These are phyloP conservation scores for Dactylellina sp. DNA, from an alignment of 2,329 filamentous ascomycete species.

Conservation along the genomic window DNA sequence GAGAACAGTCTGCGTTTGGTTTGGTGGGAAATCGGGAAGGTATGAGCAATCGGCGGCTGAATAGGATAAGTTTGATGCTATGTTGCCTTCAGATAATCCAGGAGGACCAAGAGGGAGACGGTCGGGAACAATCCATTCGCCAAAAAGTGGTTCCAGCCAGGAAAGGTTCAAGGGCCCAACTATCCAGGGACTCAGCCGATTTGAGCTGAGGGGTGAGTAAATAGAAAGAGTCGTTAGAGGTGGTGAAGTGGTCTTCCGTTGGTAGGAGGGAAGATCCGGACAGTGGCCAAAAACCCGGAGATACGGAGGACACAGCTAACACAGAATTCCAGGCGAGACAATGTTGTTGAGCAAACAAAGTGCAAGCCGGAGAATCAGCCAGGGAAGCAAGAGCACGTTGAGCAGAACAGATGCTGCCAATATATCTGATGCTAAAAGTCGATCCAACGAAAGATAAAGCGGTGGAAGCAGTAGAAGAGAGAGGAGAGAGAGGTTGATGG, in stretches of 20 bases:
- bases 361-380: constrained; percentile 34
- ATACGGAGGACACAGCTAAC: constrained; percentile 41
- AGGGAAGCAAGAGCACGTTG: not conserved
- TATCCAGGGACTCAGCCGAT: constrained; percentile 16
- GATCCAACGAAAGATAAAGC: constrained; percentile 7
- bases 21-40: constrained; percentile 5
- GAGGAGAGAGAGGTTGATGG: constrained; percentile 6
- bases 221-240: constrained; percentile 18
- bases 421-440: not conserved
- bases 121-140: constrained; percentile 53
- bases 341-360: constrained; percentile 51
- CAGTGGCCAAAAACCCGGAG: constrained; percentile 52
- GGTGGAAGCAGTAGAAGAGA: constrained; percentile 2
- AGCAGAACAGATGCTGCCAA: not conserved
- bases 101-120: constrained; percentile 39
- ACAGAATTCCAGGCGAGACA: constrained; percentile 38
- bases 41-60: constrained; percentile 22
- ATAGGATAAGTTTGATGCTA: constrained; percentile 16
- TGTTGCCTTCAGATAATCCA: constrained; percentile 52
- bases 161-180: constrained; percentile 11
- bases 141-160: constrained; percentile 41
- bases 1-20: constrained; percentile 2
- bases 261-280: constrained; percentile 42
- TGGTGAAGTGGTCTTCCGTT: constrained; percentile 40
- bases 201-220: constrained; percentile 22